Base-by-base conservation (phyloP, 2,329 filamentous ascomycete genomes). In the Plectosphaerella sp. region DNA sequence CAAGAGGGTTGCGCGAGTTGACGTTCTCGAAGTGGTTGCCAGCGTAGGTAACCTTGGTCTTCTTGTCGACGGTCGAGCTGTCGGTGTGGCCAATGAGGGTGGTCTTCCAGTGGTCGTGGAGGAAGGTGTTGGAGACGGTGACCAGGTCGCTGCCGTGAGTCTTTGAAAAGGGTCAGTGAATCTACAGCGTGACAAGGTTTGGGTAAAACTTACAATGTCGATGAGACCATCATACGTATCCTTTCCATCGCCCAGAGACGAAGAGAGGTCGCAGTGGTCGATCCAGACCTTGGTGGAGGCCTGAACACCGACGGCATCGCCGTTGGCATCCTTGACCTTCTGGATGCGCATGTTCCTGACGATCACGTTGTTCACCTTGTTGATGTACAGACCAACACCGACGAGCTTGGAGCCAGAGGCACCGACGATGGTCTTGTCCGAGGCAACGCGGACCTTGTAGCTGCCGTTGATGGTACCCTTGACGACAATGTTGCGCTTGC, bases 141-240 rank as follows among this genome's bases (percentile, higher is more conserved):
- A 86, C 65, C 60, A 70, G 88, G 71, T 88, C 83, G 7, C 77
- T 72, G 41, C 73, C 85, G 67, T 87, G 84, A 47, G 78, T 86
- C 28, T 33, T 33, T 9, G 28, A 33, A 33, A 33, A 12, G 11
- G 8, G 28, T 33, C 28, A 33, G 28, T 33, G 3, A 9, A 33
- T 33, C 5, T 22, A 22, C 22, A 5, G 22, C 5, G 22, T 22
- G 22, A 5, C 22, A 22, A 22, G 3, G 22, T 22, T 33, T 33
- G 28, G 8, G 4, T 9, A 3, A 33, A 33, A 33, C 28, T 33
- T 33, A 33, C 28, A 48, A 77, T 70, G 58, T 88, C 86, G 46
- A 84, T 68, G 1, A 88, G 77, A 28, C 85, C 84, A 53, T 88
- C 86, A 62, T 86, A 87, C 71, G 80, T 85, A 71, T 88, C 84